Evolutionary conservation across 768 basidiomycete genomes (phyloP).

Genomic region (Serpula lacrymans): DNA sequence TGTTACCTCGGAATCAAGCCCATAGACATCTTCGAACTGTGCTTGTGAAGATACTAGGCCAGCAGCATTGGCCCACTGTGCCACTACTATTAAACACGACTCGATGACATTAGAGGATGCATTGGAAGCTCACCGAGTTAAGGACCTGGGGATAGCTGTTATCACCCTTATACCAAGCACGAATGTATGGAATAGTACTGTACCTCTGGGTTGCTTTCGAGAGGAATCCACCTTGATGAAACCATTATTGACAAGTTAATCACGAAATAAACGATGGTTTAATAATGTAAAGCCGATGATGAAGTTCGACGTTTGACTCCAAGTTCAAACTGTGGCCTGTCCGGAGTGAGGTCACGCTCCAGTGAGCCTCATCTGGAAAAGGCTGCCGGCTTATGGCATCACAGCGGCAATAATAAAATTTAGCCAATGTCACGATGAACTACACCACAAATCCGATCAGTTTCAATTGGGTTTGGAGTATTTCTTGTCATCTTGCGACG

Average conservation of each 20-base stretch:
- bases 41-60: constrained; percentile 51
- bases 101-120: background rate
- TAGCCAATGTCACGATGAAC: no score
- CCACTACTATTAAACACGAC: background rate
- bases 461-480: no score
- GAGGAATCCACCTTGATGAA: constrained; percentile 63
- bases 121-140: constrained; percentile 38
- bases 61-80: constrained; percentile 67
- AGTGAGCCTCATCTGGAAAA: no score
- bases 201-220: constrained; percentile 62
- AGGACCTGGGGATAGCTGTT: constrained; percentile 35
- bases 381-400: no score
- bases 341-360: no score
- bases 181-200: constrained; percentile 1
- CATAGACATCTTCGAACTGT: constrained; percentile 69
- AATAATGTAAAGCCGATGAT: no score
- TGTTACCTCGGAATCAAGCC: constrained; percentile 68
- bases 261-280: no score
- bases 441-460: no score
- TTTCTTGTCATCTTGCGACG: no score
- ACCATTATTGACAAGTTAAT: constrained; percentile 11
- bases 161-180: constrained; percentile 9
- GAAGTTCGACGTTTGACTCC: no score
- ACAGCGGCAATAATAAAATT: no score
- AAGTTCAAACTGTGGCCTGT: no score